Evolutionary conservation across 768 basidiomycete genomes (phyloP).

Genomic region (Chalciporus piperatus): DNA sequence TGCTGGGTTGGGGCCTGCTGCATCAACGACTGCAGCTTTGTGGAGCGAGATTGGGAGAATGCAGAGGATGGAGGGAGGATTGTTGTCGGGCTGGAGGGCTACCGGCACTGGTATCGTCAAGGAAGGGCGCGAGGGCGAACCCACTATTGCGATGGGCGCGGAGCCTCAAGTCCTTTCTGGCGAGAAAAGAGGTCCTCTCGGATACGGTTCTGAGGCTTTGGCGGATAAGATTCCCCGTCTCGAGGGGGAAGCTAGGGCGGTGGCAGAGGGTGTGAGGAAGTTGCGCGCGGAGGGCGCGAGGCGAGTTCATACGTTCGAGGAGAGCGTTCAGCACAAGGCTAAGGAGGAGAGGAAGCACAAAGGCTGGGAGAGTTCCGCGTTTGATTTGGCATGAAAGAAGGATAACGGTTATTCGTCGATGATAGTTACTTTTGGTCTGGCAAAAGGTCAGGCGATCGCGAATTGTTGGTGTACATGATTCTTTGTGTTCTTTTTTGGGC

Average conservation of each 20-base stretch:
- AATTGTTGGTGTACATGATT: too few relatives aligned
- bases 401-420: too few relatives aligned
- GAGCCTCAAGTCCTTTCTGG: slow-evolving; percentile 72
- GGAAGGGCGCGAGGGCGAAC: slow-evolving; percentile 38
- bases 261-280: slow-evolving; percentile 37
- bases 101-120: slow-evolving; percentile 66
- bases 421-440: too few relatives aligned
- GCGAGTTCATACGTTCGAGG: slow-evolving; percentile 42
- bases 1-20: slow-evolving; percentile 50
- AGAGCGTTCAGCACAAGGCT: slow-evolving; percentile 42
- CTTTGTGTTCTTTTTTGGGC: too few relatives aligned
- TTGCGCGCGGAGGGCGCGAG: slow-evolving; percentile 33
- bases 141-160: slow-evolving; percentile 60
- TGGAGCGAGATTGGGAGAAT: slow-evolving; percentile 70
- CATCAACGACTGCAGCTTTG: slow-evolving; percentile 52
- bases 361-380: slow-evolving; percentile 53
- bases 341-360: slow-evolving; percentile 32
- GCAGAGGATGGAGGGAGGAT: slow-evolving; percentile 34
- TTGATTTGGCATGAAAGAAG: slow-evolving; percentile 34
- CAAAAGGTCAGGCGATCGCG: too few relatives aligned
- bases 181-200: slow-evolving; percentile 65
- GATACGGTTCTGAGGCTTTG: slow-evolving; percentile 44
- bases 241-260: neutral
- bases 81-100: slow-evolving; percentile 45
- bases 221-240: slow-evolving; percentile 1